A percentile compares a stretch with the other conserved stretches of the same genome.
phyloP scores from a whole-genome alignment of 345 rosid species.

The Bruguiera parviflora region DNA sequence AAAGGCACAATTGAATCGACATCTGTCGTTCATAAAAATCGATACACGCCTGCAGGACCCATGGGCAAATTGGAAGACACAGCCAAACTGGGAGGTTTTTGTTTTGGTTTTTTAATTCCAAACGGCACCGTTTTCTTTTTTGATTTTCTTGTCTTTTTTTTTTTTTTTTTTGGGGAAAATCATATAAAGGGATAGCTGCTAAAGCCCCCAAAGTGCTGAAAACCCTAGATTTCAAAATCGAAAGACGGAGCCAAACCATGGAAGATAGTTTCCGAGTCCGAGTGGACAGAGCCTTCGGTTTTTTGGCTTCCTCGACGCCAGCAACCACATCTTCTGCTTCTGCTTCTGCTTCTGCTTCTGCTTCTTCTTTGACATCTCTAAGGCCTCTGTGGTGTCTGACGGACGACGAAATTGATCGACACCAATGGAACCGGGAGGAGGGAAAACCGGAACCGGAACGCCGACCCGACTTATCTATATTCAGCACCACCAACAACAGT shows the following conservation, averaged over 20 bases:
- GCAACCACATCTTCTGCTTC: background rate
- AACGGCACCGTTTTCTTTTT: no score
- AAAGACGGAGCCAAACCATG: background rate
- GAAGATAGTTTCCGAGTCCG: constrained; percentile 67
- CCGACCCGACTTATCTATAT: constrained; percentile 9
- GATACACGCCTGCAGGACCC: no score
- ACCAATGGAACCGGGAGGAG: constrained; percentile 37
- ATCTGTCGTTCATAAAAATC: no score
- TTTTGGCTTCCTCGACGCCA: constrained; percentile 44
- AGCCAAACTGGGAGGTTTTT: no score
- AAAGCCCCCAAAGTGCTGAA: background rate
- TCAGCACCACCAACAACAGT: constrained; percentile 20
- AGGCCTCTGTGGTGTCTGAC: constrained; percentile 66
- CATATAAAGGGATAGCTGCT: no score
- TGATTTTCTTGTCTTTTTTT: no score
- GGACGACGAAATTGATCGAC: constrained; percentile 57
- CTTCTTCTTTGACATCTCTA: background rate
- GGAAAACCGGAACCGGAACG: constrained; percentile 14
- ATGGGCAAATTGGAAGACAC: no score
- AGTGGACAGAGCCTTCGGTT: constrained; percentile 66
- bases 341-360: constrained; percentile 4
- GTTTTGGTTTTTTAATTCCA: no score
- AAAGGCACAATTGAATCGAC: no score
- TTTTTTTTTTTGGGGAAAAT: no score
- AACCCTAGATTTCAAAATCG: constrained; percentile 10